A percentile compares a stretch with the other conserved stretches of the same genome.
These are phyloP conservation scores for Blastobotrys aristatus DNA, from an alignment of 1,139 yeast species.

Conservation along the genomic window DNA sequence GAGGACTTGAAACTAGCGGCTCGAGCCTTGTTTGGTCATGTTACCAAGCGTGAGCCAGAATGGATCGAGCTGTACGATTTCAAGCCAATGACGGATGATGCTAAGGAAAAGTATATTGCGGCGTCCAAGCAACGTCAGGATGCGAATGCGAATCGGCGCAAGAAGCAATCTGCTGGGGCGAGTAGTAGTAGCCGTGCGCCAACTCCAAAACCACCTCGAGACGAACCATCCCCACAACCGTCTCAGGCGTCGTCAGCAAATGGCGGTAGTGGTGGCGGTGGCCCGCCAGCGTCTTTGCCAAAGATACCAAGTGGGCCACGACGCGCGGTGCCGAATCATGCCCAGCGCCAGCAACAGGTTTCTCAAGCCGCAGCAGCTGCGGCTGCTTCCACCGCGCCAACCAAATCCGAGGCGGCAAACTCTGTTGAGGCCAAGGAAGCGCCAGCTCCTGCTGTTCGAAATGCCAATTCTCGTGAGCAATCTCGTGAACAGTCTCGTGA, in stretches of 20 bases:
- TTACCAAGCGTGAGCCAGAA: conserved; percentile 51
- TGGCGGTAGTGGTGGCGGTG: too few relatives aligned
- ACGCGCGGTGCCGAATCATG: conserved; percentile 8
- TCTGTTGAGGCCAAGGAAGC: conserved; percentile 16
- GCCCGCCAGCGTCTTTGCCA: conserved; percentile 21
- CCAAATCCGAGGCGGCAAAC: conserved; percentile 9
- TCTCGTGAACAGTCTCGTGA: conserved; percentile 13
- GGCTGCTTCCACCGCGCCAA: not conserved
- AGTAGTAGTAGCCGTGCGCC: conserved; percentile 3
- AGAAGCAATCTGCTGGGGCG: conserved; percentile 6
- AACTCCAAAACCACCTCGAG: conserved; percentile 1
- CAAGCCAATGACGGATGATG: conserved; percentile 23
- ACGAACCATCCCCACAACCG: not conserved
- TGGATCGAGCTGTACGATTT: conserved; percentile 46
- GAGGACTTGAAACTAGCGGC: conserved; percentile 81
- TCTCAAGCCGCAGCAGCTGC: not conserved
- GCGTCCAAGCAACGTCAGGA: conserved; percentile 21
- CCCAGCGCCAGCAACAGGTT: conserved; percentile 2
- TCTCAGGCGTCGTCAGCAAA: not conserved
- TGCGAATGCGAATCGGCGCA: conserved; percentile 2
- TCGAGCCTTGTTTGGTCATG: conserved; percentile 68
- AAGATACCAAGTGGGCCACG: conserved; percentile 24
- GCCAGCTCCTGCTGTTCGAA: not conserved
- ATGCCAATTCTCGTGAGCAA: not conserved
- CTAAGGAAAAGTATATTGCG: conserved; percentile 21